Evolutionary conservation across 2,329 filamentous ascomycete genomes (phyloP), one percentile per base, ranked within the genome.

Genomic region (Sphaerostilbella broomeana): DNA sequence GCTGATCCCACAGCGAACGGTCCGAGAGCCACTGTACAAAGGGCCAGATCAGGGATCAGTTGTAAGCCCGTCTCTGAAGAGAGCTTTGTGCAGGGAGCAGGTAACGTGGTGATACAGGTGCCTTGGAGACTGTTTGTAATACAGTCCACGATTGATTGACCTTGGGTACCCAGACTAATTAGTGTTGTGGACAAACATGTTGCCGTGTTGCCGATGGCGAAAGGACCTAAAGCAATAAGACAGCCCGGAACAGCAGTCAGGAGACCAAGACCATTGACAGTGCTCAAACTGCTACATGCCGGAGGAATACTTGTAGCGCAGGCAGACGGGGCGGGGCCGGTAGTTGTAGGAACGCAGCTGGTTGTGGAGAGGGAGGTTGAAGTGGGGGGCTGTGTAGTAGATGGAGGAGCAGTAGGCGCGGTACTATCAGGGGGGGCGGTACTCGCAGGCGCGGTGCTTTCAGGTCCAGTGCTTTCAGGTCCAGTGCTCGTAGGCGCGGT

Each of bases 71-170:
- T 24, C 21, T 35, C 13, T 5, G n/a, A 21, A 7, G 7, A 10
- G 5, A 50, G 40, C 3, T n/a, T 17, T 6, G 13, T 24, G 35
- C 47, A 50, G 3, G 38, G 13, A 2, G 22, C 6, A 2, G 47
- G 47, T 10, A 50, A 42, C 6, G 7, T 17, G 4, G 26, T 31
- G 18, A 48, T 35, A 25, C 47, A 50, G 19, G 28, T 8, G 5
- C 6, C 9, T 9, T 15, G 1, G 10, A 45, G n/a, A 2, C 19
- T 6, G 7, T 22, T 28, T 8, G 19, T 6, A 12, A 49, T 25
- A 36, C 47, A 49, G 7, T 34, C 22, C 12, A 44, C 20, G 6
- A 46, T 15, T 16, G 26, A 22, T 2, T 4, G 5, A 20, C 45
- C 45, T 31, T 37, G 16, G 2, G 26, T 20, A 15, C 5, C 16